phyloP scores from a whole-genome alignment of 139 green algal species.

The Coccomyxa sp. region DNA sequence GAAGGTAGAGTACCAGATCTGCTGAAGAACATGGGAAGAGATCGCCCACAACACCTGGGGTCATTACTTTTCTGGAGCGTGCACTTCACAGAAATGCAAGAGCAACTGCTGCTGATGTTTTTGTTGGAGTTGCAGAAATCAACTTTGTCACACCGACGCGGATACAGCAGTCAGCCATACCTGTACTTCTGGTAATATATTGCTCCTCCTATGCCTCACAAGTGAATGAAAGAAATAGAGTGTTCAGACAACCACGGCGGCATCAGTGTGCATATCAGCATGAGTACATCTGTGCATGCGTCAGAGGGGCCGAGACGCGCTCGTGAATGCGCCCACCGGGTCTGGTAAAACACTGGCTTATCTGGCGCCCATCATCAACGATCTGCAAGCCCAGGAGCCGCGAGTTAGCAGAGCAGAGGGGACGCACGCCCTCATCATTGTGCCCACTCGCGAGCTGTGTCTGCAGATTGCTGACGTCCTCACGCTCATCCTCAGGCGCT shows the following conservation, averaged over 20 bases:
- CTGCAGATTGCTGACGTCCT: constrained; percentile 66
- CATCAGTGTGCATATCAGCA: background rate
- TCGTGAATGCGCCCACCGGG: constrained; percentile 72
- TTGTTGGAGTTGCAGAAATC: constrained; percentile 27
- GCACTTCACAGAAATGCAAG: background rate
- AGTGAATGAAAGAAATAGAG: no score
- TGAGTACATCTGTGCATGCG: background rate
- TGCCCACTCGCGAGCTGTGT: constrained; percentile 84
- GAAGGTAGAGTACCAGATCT: background rate
- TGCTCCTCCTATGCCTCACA: background rate
- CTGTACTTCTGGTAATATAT: constrained; percentile 38
- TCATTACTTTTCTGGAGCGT: background rate
- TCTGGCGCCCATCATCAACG: constrained; percentile 81
- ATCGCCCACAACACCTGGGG: no score
- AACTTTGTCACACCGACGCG: constrained; percentile 63
- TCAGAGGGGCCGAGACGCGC: constrained; percentile 55
- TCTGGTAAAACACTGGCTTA: constrained; percentile 92
- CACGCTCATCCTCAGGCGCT: constrained; percentile 34
- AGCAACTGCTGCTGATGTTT: constrained; percentile 2
- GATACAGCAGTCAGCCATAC: constrained; percentile 54
- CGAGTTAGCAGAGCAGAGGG: constrained; percentile 61
- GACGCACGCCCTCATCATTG: constrained; percentile 72
- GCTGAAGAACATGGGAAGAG: background rate
- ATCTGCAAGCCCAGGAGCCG: constrained; percentile 48
- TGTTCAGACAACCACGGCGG: background rate